phyloP scores from a whole-genome alignment of 106 monocot genomes.

The Acorus gramineus region DNA sequence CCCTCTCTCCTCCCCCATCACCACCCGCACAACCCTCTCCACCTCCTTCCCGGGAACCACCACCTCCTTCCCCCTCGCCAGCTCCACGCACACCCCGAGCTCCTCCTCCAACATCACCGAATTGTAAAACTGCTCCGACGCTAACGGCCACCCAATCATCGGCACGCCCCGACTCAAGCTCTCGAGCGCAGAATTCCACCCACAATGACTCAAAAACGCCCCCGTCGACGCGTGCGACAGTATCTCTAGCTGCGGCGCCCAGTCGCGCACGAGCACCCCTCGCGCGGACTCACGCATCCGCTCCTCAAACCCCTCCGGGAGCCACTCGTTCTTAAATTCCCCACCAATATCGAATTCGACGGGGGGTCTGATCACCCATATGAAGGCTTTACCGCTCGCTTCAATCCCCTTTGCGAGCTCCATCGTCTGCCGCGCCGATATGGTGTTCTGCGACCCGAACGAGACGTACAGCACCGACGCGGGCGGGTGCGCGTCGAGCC shows the following conservation, averaged over 20 bases:
- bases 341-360: background rate
- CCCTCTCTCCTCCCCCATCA: too few relatives aligned
- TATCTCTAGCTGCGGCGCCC: conserved; percentile 4
- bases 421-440: background rate
- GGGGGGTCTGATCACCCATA: conserved; percentile 5
- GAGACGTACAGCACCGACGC: conserved; percentile 3
- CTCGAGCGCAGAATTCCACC: background rate
- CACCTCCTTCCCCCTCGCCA: background rate
- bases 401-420: background rate
- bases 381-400: background rate
- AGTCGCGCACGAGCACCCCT: conserved; percentile 2
- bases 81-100: background rate
- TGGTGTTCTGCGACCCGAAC: conserved; percentile 8
- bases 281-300: background rate
- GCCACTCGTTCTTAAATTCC: background rate
- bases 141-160: background rate
- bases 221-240: conserved; percentile 1
- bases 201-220: background rate
- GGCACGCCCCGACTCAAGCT: background rate
- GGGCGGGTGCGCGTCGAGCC: background rate
- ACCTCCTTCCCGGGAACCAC: background rate
- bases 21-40: background rate
- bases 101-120: background rate
- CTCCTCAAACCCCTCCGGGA: background rate
- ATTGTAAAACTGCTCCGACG: background rate